These are phyloP conservation scores for Tetraselmis striata DNA, from an alignment of 139 green algal genomes.

Conservation along the genomic window DNA sequence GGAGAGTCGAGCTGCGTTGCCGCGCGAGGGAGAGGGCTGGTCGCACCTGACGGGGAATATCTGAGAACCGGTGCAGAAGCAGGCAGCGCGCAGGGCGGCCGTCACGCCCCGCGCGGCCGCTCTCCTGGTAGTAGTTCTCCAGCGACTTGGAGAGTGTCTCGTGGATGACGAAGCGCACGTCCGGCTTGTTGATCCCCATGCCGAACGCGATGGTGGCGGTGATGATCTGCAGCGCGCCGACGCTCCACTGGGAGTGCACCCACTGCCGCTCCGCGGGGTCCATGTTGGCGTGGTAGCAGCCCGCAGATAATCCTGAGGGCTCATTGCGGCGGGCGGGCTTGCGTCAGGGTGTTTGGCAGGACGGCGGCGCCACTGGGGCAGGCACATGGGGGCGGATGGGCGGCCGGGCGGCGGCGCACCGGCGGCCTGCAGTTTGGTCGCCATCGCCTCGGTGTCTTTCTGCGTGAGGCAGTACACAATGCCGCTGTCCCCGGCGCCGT, in stretches of 20 bases:
- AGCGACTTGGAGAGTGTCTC: slow-evolving; percentile 36
- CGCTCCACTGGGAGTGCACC: neutral
- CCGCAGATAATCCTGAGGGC: slow-evolving; percentile 42
- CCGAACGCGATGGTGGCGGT: slow-evolving; percentile 88
- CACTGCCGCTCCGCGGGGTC: slow-evolving; percentile 55
- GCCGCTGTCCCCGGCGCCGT: slow-evolving; percentile 31
- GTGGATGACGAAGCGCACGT: slow-evolving; percentile 91
- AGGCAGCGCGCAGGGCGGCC: slow-evolving; percentile 51
- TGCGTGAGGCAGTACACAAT: slow-evolving; percentile 87
- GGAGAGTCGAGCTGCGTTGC: neutral
- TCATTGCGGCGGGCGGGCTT: too few species aligned
- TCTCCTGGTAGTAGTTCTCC: slow-evolving; percentile 76
- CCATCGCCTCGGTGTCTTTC: slow-evolving; percentile 15
- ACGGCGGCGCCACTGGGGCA: too few species aligned
- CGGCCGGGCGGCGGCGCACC: too few species aligned
- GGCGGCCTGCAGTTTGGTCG: slow-evolving; percentile 12
- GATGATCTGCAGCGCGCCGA: slow-evolving; percentile 56
- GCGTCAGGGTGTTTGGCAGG: too few species aligned
- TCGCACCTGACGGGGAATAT: neutral
- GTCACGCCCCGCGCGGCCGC: slow-evolving; percentile 49
- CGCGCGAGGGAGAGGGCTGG: neutral
- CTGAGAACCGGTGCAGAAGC: slow-evolving; percentile 44
- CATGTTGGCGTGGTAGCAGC: slow-evolving; percentile 87
- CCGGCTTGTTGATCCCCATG: slow-evolving; percentile 82
- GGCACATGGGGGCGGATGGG: too few species aligned